Base-by-base conservation (phyloP, 345 rosid genomes). In the Fremontodendron californicum region DNA sequence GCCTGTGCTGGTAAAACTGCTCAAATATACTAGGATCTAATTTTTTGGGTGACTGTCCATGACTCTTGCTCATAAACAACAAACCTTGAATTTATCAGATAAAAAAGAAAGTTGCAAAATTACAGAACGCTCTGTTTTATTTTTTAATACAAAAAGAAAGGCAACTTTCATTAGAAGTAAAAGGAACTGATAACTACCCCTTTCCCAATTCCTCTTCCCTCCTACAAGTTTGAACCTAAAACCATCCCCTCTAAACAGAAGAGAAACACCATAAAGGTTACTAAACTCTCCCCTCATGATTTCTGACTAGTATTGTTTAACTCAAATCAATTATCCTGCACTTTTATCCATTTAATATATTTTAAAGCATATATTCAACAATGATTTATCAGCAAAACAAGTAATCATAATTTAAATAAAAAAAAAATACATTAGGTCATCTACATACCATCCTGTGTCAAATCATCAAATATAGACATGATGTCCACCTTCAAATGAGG, bases 391-490 rank as follows among this genome's bases (percentile, higher is more conserved):
- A 62, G 40, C 43, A 2, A 10, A 69, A 23, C 25, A 60, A 66
- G 42, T 60, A 21, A 11, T n/a, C 37, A 33, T 43, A 8, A 57
- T 31, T 39, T 19, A 27, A 65, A 73, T 43, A 6, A 62, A 58
- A 72, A 58, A 72, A 54, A 33, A 37, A 71, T 15, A 29, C 9
- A 42, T 31, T 31, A 31, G 9, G 19, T 8, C 64, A 19, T 16
- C 67, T 72, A 52, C 82, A 71, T 86, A 92, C 97, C 97, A 76
- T 92, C 94, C 63, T 90, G 94, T 12, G 94, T 92, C 73, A 92
- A 84, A 80, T 92, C 94, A 54, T 90, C 94, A 83, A 90, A 92
- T 82, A 92, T 90, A 45, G 90, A 78, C 94, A 92, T 90, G 70
- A 89, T 84, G n/a, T 90, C 97, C 39, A 87, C 55, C 86, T 90